phyloP scores from a whole-genome alignment of 1,284 basidiomycete genomes.

The Gastroboletus turbinatus region DNA sequence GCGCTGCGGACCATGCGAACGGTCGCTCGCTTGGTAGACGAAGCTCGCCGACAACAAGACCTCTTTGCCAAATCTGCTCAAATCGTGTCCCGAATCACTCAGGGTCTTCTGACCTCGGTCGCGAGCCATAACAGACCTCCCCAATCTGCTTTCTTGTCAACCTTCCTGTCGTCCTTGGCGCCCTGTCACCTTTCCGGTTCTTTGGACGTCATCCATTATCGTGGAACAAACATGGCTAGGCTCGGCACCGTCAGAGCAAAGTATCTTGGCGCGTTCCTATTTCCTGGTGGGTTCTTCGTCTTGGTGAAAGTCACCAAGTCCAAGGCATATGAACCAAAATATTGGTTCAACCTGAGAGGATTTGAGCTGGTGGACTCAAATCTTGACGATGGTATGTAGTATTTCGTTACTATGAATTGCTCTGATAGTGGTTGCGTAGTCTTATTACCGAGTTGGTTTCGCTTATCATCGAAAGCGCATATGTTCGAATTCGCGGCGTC shows the following conservation, averaged over 20 bases:
- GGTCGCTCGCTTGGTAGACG: slow-evolving; percentile 60
- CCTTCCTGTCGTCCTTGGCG: slow-evolving; percentile 70
- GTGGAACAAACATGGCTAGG: slow-evolving; percentile 38
- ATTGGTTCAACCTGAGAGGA: slow-evolving; percentile 79
- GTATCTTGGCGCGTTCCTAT: slow-evolving; percentile 88
- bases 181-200: slow-evolving; percentile 77
- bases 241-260: slow-evolving; percentile 67
- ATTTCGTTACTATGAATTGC: slow-evolving; percentile 2
- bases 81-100: slow-evolving; percentile 65
- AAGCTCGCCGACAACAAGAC: slow-evolving; percentile 62
- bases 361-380: slow-evolving; percentile 72
- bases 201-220: slow-evolving; percentile 79
- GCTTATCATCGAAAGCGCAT: slow-evolving; percentile 65
- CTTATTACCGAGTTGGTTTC: slow-evolving; percentile 77
- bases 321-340: slow-evolving; percentile 78
- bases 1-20: slow-evolving; percentile 63
- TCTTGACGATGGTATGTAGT: slow-evolving; percentile 61
- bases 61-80: slow-evolving; percentile 67
- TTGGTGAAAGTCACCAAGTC: slow-evolving; percentile 83
- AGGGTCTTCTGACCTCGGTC: slow-evolving; percentile 33
- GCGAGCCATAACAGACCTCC: slow-evolving; percentile 33
- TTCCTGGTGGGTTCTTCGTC: slow-evolving; percentile 80
- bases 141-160: slow-evolving; percentile 41
- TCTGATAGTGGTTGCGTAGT: slow-evolving; percentile 42
- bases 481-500: slow-evolving; percentile 83